Conservation (phyloP, 805 yeast species). For the Candida tammaniensis region DNA sequence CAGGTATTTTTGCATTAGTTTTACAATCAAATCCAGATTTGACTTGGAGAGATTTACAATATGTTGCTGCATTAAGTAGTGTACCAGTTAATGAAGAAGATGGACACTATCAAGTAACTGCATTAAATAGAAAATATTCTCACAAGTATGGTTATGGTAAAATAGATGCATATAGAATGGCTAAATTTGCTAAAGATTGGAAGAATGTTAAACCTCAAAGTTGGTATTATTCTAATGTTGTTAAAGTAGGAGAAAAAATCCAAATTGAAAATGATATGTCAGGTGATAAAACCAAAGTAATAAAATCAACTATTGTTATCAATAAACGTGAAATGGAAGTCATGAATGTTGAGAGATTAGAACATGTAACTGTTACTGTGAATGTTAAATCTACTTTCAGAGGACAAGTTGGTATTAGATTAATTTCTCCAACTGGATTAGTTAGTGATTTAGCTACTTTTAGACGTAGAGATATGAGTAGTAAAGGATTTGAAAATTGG, state of each 20-base stretch:
- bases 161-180: conserved; percentile 76
- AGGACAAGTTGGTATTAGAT: conserved; percentile 64
- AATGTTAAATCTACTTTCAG: conserved; percentile 62
- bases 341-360: conserved; percentile 68
- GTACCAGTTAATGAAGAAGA: conserved; percentile 66
- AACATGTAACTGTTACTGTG: conserved; percentile 83
- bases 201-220: conserved; percentile 87
- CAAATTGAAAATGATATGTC: conserved; percentile 9
- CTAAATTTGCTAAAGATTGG: conserved; percentile 72
- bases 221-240: conserved; percentile 58
- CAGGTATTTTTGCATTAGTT: conserved; percentile 87
- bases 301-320: conserved; percentile 38
- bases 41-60: conserved; percentile 96
- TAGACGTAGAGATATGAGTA: conserved; percentile 56
- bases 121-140: conserved; percentile 67
- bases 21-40: conserved; percentile 80
- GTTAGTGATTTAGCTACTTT: conserved; percentile 69
- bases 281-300: conserved; percentile 12
- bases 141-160: conserved; percentile 92
- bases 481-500: conserved; percentile 73
- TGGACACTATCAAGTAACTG: conserved; percentile 71
- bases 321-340: conserved; percentile 45
- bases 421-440: conserved; percentile 75
- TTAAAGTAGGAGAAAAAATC: conserved; percentile 27
- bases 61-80: conserved; percentile 70